A percentile compares a stretch with the other conserved stretches of the same genome.
Evolutionary conservation across 2,329 filamentous ascomycete genomes (phyloP).

Genomic region (Phoma sp.): DNA sequence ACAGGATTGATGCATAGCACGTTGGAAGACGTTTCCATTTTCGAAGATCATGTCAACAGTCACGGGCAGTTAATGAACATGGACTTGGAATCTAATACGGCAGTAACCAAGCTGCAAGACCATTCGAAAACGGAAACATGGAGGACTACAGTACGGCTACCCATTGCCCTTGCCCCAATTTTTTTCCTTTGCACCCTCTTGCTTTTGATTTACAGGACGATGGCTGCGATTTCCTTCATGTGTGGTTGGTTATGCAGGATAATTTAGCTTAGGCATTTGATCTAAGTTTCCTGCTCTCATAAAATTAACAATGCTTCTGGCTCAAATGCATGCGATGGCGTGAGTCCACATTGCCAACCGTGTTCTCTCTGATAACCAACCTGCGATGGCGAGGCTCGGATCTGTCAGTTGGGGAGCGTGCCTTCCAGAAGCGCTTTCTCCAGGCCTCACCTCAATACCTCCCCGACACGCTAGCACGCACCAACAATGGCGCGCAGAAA

Average conservation of each 20-base stretch:
- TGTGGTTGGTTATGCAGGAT: not conserved
- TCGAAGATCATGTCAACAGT: not conserved
- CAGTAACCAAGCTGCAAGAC: not conserved
- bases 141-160: conserved; percentile 3
- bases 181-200: not conserved
- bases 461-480: not conserved
- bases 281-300: not conserved
- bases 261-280: not conserved
- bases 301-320: conserved; percentile 6
- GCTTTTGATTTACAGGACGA: not conserved
- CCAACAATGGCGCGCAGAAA: conserved; percentile 26
- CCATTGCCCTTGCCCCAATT: not conserved
- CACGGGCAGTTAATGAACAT: not conserved
- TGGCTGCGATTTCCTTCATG: not conserved
- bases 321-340: not conserved
- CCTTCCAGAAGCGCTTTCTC: conserved; percentile 3
- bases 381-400: not conserved
- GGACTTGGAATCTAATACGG: not conserved
- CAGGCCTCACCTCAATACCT: not conserved
- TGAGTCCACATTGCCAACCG: not conserved
- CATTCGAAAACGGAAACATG: not conserved
- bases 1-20: not conserved
- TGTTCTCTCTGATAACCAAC: no score
- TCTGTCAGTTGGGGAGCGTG: not conserved
- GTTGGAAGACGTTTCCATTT: not conserved